Percentiles rank a stretch among this genome's conserved stretches.
phyloP scores from a whole-genome alignment of 2,329 filamentous ascomycete species.

The Colletotrichum sp. region DNA sequence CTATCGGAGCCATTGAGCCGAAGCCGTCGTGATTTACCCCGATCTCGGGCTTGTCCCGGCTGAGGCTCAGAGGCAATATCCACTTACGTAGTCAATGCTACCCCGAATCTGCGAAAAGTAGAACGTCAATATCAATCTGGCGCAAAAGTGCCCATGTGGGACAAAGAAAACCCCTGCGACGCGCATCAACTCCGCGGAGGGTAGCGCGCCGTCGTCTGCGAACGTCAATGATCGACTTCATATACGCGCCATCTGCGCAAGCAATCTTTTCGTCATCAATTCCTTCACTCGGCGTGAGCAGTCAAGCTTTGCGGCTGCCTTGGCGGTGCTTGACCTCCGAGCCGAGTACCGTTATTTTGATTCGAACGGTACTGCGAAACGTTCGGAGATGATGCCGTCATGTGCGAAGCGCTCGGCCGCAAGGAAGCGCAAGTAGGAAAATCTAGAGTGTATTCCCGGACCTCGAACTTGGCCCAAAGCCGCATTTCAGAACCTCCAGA shows the following conservation, averaged over 20 bases:
- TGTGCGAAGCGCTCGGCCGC: too few relatives aligned
- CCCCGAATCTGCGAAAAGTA: not conserved
- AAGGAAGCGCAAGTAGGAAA: not conserved
- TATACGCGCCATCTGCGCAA: not conserved
- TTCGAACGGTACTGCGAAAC: too few relatives aligned
- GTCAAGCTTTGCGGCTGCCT: constrained; percentile 7
- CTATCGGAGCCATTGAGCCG: not conserved
- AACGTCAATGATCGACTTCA: not conserved
- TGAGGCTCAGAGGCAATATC: not conserved
- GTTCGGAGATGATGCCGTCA: not conserved
- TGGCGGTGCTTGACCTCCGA: not conserved
- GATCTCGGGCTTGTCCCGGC: not conserved
- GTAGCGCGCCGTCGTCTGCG: not conserved
- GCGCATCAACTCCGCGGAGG: not conserved
- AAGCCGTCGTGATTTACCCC: not conserved
- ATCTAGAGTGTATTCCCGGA: not conserved
- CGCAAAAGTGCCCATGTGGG: too few relatives aligned
- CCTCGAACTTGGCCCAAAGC: not conserved
- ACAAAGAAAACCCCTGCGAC: too few relatives aligned
- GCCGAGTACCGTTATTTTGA: accelerated
- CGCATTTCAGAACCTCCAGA: not conserved
- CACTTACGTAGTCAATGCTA: not conserved
- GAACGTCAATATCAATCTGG: not conserved
- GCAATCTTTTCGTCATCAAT: not conserved
- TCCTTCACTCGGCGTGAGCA: not conserved